Evolutionary conservation across 1,284 basidiomycete genomes (phyloP).

Genomic region (Veloporphyrellus conicus): DNA sequence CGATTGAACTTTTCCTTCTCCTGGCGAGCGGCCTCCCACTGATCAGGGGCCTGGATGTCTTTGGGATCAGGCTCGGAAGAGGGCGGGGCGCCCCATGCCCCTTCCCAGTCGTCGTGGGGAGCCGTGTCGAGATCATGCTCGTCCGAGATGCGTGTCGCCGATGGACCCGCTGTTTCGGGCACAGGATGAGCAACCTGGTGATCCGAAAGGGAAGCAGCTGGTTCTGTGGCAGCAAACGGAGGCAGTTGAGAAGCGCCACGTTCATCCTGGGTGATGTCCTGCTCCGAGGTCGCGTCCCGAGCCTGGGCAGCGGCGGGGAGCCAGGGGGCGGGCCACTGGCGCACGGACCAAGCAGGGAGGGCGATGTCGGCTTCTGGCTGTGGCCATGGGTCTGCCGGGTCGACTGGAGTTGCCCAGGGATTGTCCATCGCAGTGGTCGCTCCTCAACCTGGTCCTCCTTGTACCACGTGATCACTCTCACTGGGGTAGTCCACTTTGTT

Average conservation of each 20-base stretch:
- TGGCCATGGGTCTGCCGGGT: no score
- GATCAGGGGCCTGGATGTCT: constrained; percentile 41
- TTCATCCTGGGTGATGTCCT: neutral
- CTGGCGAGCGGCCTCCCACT: constrained; percentile 63
- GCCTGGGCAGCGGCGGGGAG: no score
- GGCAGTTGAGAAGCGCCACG: neutral
- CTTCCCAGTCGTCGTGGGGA: constrained; percentile 46
- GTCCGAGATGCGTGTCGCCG: neutral
- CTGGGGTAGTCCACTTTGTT: constrained; percentile 1
- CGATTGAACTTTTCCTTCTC: constrained; percentile 54
- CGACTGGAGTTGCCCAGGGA: constrained; percentile 68
- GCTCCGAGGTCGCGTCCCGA: no score
- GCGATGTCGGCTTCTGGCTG: no score
- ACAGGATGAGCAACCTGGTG: neutral
- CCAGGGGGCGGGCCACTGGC: no score
- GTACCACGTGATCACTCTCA: constrained; percentile 15
- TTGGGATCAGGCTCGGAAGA: no score
- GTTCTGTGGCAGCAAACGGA: neutral
- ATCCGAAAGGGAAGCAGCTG: constrained; percentile 2
- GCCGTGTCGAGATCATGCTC: constrained; percentile 24
- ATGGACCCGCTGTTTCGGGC: neutral
- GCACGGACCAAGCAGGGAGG: no score
- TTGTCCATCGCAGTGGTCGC: constrained; percentile 49
- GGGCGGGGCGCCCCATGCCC: constrained; percentile 36
- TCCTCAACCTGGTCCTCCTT: neutral